These are phyloP conservation scores for Neurospora sublineolata DNA, from an alignment of 495 filamentous ascomycete species.

Conservation along the genomic window DNA sequence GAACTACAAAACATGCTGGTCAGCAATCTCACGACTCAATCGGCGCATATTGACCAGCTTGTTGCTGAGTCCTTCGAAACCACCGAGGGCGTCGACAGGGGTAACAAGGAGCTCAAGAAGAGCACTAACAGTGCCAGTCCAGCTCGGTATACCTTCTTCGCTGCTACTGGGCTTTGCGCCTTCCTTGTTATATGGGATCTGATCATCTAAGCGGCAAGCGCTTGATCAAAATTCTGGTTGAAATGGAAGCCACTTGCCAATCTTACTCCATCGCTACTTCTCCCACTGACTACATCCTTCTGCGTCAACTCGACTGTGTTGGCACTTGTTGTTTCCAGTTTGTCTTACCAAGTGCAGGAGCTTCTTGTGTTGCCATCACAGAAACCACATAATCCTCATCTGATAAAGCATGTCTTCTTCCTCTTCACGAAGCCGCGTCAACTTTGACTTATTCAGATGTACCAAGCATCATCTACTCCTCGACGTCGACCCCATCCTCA, in stretches of 20 bases:
- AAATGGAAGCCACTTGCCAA: background rate
- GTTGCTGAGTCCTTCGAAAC: constrained; percentile 75
- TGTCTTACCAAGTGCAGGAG: background rate
- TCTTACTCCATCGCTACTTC: background rate
- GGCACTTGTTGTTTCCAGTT: background rate
- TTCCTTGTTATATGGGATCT: constrained; percentile 90
- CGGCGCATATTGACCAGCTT: constrained; percentile 75
- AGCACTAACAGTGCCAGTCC: constrained; percentile 71
- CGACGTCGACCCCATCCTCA: background rate
- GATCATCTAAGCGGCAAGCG: constrained; percentile 47
- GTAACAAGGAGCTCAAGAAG: constrained; percentile 84
- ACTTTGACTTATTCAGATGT: background rate
- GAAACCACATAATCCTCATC: background rate
- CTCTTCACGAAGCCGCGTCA: background rate
- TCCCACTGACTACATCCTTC: background rate
- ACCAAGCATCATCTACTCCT: background rate
- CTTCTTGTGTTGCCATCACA: background rate
- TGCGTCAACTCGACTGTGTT: background rate
- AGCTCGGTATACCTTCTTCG: constrained; percentile 81
- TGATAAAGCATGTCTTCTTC: background rate
- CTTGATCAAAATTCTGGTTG: background rate
- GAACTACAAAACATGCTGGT: constrained; percentile 84
- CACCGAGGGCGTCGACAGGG: constrained; percentile 72
- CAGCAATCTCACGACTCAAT: constrained; percentile 70
- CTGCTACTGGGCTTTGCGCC: constrained; percentile 66